Evolutionary conservation across 108 stramenopile species (phyloP).

Genomic region (Fistulifera solaris): DNA sequence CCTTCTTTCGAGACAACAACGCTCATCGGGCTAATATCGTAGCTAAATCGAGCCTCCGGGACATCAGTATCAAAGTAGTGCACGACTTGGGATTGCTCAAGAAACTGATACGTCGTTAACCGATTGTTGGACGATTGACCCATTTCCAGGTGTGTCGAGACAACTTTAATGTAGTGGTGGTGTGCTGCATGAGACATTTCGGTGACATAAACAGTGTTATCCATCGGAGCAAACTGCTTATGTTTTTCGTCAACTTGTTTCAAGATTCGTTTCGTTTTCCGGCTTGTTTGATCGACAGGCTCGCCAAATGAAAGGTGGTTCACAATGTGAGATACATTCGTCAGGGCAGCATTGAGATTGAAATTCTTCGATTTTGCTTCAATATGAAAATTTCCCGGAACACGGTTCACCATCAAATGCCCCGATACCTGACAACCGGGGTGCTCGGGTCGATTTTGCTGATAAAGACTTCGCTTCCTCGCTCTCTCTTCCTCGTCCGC

Average conservation of each 20-base stretch:
- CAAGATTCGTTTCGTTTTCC: constrained; percentile 63
- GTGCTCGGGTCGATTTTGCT: constrained; percentile 66
- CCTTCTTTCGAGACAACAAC: constrained; percentile 73
- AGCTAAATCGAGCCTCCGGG: constrained; percentile 83
- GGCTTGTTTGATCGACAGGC: constrained; percentile 39
- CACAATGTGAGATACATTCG: constrained; percentile 90
- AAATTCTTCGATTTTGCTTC: constrained; percentile 91
- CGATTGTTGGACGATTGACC: constrained; percentile 39
- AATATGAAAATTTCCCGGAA: constrained; percentile 96
- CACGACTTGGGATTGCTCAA: constrained; percentile 80
- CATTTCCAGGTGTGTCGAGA: constrained; percentile 82
- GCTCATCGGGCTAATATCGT: constrained; percentile 89
- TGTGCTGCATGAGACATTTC: constrained; percentile 80
- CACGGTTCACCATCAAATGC: constrained; percentile 85
- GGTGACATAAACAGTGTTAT: constrained; percentile 59
- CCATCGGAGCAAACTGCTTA: constrained; percentile 76
- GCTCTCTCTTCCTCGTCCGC: constrained; percentile 33
- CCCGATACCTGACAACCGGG: constrained; percentile 84
- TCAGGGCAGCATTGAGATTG: constrained; percentile 91
- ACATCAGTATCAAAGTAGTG: constrained; percentile 62
- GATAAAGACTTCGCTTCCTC: constrained; percentile 37
- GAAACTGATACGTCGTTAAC: constrained; percentile 65
- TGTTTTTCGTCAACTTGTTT: constrained; percentile 79
- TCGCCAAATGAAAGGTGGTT: constrained; percentile 90
- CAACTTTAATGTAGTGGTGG: constrained; percentile 99